Evolutionary conservation across 2,329 filamentous ascomycete species (phyloP).

Genomic region (Alternaria arbusti): DNA sequence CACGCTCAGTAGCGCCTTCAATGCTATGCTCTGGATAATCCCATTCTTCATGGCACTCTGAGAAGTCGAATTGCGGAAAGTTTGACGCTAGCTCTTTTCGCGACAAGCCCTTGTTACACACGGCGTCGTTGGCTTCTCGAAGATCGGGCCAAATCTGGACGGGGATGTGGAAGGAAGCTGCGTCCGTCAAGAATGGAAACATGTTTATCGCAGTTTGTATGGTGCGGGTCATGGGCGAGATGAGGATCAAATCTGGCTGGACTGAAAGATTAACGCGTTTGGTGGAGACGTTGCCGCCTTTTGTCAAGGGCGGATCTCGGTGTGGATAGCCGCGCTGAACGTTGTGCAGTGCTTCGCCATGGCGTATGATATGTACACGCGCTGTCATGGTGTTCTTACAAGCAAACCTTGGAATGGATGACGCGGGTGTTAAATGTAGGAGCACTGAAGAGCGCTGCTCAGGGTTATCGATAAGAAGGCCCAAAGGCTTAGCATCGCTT

Average conservation of each 20-base stretch:
- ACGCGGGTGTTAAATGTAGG: background rate
- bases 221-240: constrained; percentile 34
- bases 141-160: constrained; percentile 32
- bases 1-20: constrained; percentile 13
- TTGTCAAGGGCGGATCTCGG: constrained; percentile 28
- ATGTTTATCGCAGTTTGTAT: constrained; percentile 31
- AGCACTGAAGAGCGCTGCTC: background rate
- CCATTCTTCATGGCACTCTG: constrained; percentile 19
- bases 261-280: constrained; percentile 11
- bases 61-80: constrained; percentile 28
- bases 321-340: constrained; percentile 18
- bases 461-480: background rate
- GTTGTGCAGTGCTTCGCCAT: constrained; percentile 32
- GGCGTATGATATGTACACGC: constrained; percentile 25
- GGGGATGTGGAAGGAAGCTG: background rate
- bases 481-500: background rate
- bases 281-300: constrained; percentile 15
- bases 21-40: constrained; percentile 17
- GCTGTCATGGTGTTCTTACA: background rate
- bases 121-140: constrained; percentile 23
- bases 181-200: constrained; percentile 14
- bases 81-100: constrained; percentile 11
- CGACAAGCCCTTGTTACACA: constrained; percentile 23
- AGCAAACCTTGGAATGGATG: background rate
- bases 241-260: constrained; percentile 25